Base-by-base conservation (phyloP, 2,329 filamentous ascomycete genomes). In the Colletotrichum higginsianum region DNA sequence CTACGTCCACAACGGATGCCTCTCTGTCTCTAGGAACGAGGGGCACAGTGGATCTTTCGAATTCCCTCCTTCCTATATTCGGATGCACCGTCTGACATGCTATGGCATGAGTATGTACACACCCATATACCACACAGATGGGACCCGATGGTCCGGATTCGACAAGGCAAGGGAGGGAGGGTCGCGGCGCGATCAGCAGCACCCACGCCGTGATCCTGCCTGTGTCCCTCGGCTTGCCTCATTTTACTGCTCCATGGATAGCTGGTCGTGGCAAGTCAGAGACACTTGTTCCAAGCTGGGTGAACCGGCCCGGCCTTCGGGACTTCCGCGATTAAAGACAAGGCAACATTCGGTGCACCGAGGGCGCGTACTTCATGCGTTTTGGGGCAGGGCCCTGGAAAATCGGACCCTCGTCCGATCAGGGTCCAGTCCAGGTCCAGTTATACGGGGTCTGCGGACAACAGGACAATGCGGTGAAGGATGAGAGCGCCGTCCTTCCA, bases 321-420 rank as follows among this genome's bases (percentile, higher is more conserved):
- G 18, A 60, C 35, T 35, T 55, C 21, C 26, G 55, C 62, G 67
- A 49, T 52, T 56, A 26, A 46, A 62, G 40, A 50, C 49, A 56
- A 44, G 46, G 40, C 21, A 68, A 62, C 46, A 40, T 16, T 38
- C 64, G 38, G 26, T 63, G 44, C 68, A 62, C 68, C 68, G 30
- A 35, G 30, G 30, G 7, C 30, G 58, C 52, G 64, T 71, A 62
- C 8, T 35, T 35, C 8, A 35, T 35, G 56, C 57, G 64, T 62
- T 65, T 44, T 52, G 50, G 57, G 46, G 53, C 38, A 71, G 58
- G 58, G 44, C 52, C 38, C 58, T 26, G 46, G 23, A 71, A 71
- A 68, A 71, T 15, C 65, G 65, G 68, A 46, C 44, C 65, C 53
- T 68, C 65, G 65, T 71, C 52, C 52, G 52, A 68, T 68, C 26